Evolutionary conservation across 192 early-diverging fungal genomes (phyloP).

Genomic region (Rhizophlyctis rosea): DNA sequence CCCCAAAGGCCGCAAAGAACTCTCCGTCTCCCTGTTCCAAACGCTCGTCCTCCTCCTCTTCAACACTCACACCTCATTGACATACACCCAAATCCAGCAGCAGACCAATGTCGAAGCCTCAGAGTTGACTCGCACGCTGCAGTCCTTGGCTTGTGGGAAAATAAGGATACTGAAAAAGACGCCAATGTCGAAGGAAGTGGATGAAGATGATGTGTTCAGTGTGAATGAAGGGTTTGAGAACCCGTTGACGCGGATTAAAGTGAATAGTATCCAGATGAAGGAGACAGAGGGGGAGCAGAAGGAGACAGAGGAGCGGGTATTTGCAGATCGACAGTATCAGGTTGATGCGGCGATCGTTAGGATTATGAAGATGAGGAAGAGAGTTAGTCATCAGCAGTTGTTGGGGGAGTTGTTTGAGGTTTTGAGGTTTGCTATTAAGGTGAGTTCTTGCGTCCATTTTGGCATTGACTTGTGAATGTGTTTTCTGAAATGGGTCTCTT

Average conservation of each 20-base stretch:
- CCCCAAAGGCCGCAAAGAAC: slow-evolving; percentile 52
- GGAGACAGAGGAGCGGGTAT: slow-evolving; percentile 79
- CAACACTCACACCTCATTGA: slow-evolving; percentile 43
- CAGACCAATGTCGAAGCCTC: slow-evolving; percentile 69
- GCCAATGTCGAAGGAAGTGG: slow-evolving; percentile 28
- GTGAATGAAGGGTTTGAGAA: slow-evolving; percentile 69
- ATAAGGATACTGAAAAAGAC: slow-evolving; percentile 36
- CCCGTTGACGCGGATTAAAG: slow-evolving; percentile 36
- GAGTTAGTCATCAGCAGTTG: slow-evolving; percentile 75
- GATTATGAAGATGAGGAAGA: slow-evolving; percentile 94
- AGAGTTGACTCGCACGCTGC: slow-evolving; percentile 80
- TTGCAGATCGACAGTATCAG: slow-evolving; percentile 82
- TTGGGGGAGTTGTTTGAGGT: slow-evolving; percentile 75
- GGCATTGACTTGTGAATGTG: background rate
- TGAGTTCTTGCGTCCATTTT: slow-evolving; percentile 22
- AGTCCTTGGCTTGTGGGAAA: slow-evolving; percentile 80
- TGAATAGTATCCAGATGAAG: slow-evolving; percentile 51
- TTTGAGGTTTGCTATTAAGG: slow-evolving; percentile 76
- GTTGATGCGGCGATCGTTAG: slow-evolving; percentile 93
- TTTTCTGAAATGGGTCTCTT: background rate
- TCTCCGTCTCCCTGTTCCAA: slow-evolving; percentile 45
- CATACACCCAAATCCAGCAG: slow-evolving; percentile 67
- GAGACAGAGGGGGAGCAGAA: slow-evolving; percentile 72
- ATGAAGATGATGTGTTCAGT: slow-evolving; percentile 46
- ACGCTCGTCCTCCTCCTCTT: slow-evolving; percentile 59